Conservation (phyloP, 2,329 filamentous ascomycete species). For the Camillea tinctor region DNA sequence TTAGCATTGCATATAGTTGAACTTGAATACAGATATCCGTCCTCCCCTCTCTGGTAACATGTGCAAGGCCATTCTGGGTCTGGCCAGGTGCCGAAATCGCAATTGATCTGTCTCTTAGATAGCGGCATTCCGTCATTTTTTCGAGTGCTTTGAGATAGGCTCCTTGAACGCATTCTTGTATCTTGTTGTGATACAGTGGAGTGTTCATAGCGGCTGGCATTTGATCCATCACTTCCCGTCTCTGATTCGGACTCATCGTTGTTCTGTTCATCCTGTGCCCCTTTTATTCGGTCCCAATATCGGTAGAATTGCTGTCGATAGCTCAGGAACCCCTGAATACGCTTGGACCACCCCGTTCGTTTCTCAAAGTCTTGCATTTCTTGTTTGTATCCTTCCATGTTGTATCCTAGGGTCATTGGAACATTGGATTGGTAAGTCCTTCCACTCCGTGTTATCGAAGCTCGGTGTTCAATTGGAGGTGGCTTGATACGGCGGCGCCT, state of each 20-base stretch:
- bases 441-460: neutral
- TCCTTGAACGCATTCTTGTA: neutral
- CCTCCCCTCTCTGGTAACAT: neutral
- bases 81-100: neutral
- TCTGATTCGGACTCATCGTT: neutral
- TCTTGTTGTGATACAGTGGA: neutral
- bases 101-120: neutral
- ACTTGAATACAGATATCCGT: neutral
- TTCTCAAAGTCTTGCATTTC: neutral
- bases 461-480: neutral
- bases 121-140: neutral
- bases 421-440: neutral
- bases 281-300: neutral
- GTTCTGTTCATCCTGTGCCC: neutral
- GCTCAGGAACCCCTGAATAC: neutral
- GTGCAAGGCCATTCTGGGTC: neutral
- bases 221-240: neutral
- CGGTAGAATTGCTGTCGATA: neutral
- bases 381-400: neutral
- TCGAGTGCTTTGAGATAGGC: neutral
- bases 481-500: neutral
- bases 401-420: neutral
- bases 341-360: neutral
- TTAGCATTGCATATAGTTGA: neutral
- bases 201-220: neutral